Evolutionary conservation across 805 yeast genomes (phyloP), one percentile per base, ranked within the genome.

Genomic region (Jamesozyma spencerorum): DNA sequence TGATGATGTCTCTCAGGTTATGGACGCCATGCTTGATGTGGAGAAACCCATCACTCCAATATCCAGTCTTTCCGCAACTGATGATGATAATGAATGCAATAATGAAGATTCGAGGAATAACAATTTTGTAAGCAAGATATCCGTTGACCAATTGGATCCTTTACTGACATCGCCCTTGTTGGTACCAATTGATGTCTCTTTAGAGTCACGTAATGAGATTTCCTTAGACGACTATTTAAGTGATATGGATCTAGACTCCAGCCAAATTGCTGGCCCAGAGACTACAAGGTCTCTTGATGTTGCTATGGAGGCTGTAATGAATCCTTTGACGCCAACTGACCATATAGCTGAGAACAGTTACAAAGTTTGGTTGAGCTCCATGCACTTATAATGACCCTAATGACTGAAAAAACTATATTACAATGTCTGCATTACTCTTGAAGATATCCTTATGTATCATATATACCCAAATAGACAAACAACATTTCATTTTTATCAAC

Each of bases 301-400:
- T 14, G 31, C 17, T 29, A 6, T 29, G 6, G n/a, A 13, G 5
- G 6, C 14, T 13, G 17, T 17, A n/a, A n/a, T n/a, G n/a, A n/a
- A n/a, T n/a, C n/a, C n/a, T n/a, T n/a, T n/a, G n/a, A 7, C 11
- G 27, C 27, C 11, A 24, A 8, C 35, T 7, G 60, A 54, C 33
- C 54, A 51, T 34, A 52, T 49, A 15, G 55, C 58, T 20, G 62
- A 54, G 42, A 46, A 49, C 18, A 57, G 55, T 42, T 57, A 57
- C 42, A 51, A 49, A 36, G 35, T 50, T 22, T 57, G 62, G 62
- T 20, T 42, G 18, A 36, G 11, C 18, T 14, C 30, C 18, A 34
- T 34, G 30, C 34, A 31, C 34, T 18, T 3, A 11, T 18, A 31
- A 31, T 18, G 18, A 13, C 7, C 14, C 7, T 31, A 31, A 18